These are phyloP conservation scores for Hymenotorrendiella dingleyae DNA, from an alignment of 2,329 filamentous ascomycete genomes.

Conservation along the genomic window DNA sequence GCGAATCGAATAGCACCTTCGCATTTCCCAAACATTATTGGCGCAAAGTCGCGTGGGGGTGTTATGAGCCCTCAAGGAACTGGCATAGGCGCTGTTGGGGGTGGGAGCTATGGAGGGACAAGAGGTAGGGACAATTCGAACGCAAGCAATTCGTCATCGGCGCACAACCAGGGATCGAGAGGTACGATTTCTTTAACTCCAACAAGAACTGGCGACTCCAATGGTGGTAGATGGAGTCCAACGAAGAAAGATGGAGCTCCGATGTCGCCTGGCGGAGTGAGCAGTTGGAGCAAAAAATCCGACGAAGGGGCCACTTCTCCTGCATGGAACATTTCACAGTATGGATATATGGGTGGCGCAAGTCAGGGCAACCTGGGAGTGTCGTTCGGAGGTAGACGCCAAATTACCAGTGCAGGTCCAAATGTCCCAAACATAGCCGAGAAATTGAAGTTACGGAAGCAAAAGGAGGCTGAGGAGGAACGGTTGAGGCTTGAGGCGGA, in stretches of 20 bases:
- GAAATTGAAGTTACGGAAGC: slow-evolving; percentile 65
- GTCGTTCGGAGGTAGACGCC: slow-evolving; percentile 81
- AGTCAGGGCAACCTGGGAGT: slow-evolving; percentile 95
- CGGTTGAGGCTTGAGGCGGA: slow-evolving; percentile 49
- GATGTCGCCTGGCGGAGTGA: slow-evolving; percentile 54
- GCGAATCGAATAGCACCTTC: slow-evolving; percentile 70
- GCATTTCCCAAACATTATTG: slow-evolving; percentile 70
- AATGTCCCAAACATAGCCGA: slow-evolving; percentile 75
- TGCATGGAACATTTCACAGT: slow-evolving; percentile 98
- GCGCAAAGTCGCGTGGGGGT: slow-evolving; percentile 56
- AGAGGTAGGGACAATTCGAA: slow-evolving; percentile 46
- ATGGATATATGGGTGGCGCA: slow-evolving; percentile 96
- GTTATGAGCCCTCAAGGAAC: slow-evolving; percentile 62
- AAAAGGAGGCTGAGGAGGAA: slow-evolving; percentile 53
- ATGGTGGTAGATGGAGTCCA: slow-evolving; percentile 55
- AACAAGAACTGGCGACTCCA: slow-evolving; percentile 31
- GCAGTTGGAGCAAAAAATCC: slow-evolving; percentile 82
- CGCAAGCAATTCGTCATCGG: slow-evolving; percentile 53
- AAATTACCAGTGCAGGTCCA: slow-evolving; percentile 82
- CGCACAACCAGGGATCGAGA: slow-evolving; percentile 38
- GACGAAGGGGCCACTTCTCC: slow-evolving; percentile 78
- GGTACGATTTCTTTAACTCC: slow-evolving; percentile 33
- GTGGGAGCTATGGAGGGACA: slow-evolving; percentile 32
- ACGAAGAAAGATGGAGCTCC: slow-evolving; percentile 51
- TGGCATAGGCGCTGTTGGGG: slow-evolving; percentile 49